Conservation (phyloP, 2,329 filamentous ascomycete genomes). For the Xylariomycetidae sp. region DNA sequence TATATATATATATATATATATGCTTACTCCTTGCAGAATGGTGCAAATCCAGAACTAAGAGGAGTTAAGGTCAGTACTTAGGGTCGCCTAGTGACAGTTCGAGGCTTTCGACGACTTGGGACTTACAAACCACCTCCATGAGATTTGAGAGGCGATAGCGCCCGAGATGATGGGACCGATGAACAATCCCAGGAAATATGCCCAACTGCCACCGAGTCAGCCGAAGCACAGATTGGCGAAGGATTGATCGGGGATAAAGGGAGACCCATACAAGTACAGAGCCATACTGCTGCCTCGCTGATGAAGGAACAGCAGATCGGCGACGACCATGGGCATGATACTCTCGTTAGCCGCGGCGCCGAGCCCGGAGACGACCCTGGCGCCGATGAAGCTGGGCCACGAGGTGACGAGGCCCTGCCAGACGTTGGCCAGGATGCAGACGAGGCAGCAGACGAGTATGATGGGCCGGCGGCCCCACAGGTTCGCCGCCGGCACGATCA, state of each 20-base stretch:
- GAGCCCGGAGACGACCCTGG: constrained; percentile 26
- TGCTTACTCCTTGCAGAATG: constrained; percentile 22
- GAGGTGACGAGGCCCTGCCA: constrained; percentile 27
- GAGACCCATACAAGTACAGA: constrained; percentile 21
- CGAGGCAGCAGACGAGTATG: constrained; percentile 24
- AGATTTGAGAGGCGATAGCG: constrained; percentile 22
- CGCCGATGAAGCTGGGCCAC: constrained; percentile 27
- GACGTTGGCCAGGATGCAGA: constrained; percentile 26
- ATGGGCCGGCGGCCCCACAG: constrained; percentile 28
- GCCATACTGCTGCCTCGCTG: constrained; percentile 24
- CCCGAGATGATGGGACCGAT: constrained; percentile 30
- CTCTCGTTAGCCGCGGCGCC: constrained; percentile 29
- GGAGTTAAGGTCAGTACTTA: no score
- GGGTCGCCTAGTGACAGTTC: no score
- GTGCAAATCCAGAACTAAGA: constrained; percentile 30
- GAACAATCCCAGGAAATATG: constrained; percentile 28
- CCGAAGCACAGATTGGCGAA: not conserved
- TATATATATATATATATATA: no score
- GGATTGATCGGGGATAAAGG: not conserved
- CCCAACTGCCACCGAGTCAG: constrained; percentile 13
- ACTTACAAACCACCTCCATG: constrained; percentile 29
- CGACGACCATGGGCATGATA: constrained; percentile 30
- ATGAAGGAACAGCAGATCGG: constrained; percentile 27
- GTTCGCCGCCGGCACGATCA: constrained; percentile 28
- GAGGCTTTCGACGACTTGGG: no score